Base-by-base conservation (phyloP, 768 basidiomycete genomes). In the Serendipita sp. region DNA sequence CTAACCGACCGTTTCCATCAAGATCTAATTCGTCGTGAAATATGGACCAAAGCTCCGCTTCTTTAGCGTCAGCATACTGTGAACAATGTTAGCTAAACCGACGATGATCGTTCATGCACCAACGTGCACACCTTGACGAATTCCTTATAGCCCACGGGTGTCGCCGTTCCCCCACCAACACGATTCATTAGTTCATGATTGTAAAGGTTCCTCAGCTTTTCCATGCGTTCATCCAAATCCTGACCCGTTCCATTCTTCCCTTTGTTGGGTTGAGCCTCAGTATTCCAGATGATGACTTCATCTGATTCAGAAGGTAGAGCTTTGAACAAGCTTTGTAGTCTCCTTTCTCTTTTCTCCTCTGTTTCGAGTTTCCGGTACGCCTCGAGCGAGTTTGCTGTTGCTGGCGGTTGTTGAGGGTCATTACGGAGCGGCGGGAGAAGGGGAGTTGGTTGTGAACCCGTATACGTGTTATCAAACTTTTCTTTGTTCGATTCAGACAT, bases 1-100 rank as follows among this genome's bases (percentile, higher is more conserved):
- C 91, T 34, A 96, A 73, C 64, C 81, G 82, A 5, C 91, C 92
- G 73, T 96, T 90, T 31, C 87, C 81, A 70, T 96, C 91, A 66
- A 91, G 76, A 75, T 95, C 94, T 58, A 96, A 80, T 69, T 93
- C 88, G 70, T 91, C 80, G 67, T 90, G 89, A 74, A 96, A 96
- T 64, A 93, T 84, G 62, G 82, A 78, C 94, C 94, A 96, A 23
- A 96, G 78, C 73, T 95, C 92, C 63, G 77, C 80, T 80, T 92
- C 91, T 74, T 93, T 92, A 64, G 79, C 79, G 67, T 86, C 81
- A 50, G 86, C 87, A 71, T 90, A 93, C 65, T 60, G 55, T 3
- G n/a, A 33, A 8, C 10, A 10, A 40, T 4, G 27, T 60, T 0
- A 60, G 36, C 36, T 29, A 27, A n/a, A 27, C 16, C 55, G 36